These are phyloP conservation scores for Asparagopsis taxiformis DNA, from an alignment of 31 red algal genomes.

Conservation along the genomic window DNA sequence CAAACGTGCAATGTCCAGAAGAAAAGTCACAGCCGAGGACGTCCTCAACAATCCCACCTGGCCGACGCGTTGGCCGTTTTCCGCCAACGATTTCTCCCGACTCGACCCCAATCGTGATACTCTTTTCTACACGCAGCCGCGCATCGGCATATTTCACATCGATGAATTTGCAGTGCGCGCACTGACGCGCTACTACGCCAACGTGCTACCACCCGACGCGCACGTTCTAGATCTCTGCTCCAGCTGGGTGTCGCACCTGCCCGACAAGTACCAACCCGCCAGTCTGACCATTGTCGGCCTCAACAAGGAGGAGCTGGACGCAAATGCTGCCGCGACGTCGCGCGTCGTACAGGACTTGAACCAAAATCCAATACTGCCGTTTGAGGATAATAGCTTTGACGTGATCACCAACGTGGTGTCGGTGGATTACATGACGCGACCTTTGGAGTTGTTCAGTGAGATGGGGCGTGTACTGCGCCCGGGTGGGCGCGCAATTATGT, in stretches of 20 bases:
- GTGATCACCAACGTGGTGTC: slow-evolving; percentile 81
- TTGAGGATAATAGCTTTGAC: slow-evolving; percentile 76
- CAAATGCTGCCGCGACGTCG: slow-evolving; percentile 43
- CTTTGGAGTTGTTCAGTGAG: slow-evolving; percentile 83
- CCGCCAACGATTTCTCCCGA: slow-evolving; percentile 65
- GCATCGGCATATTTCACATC: slow-evolving; percentile 87
- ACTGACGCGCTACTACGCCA: slow-evolving; percentile 67
- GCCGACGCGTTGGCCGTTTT: slow-evolving; percentile 77
- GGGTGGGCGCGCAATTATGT: slow-evolving; percentile 69
- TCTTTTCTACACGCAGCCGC: slow-evolving; percentile 73
- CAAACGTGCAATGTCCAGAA: no score
- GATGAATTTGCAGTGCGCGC: slow-evolving; percentile 79
- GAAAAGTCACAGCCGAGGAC: no score
- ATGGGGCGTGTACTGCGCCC: slow-evolving; percentile 80
- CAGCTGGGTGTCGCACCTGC: slow-evolving; percentile 83
- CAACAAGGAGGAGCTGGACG: slow-evolving; percentile 67
- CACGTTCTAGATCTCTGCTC: slow-evolving; percentile 88
- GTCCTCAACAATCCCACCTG: no score
- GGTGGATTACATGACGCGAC: slow-evolving; percentile 86
- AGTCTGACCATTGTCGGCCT: slow-evolving; percentile 59
- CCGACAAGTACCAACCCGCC: slow-evolving; percentile 50
- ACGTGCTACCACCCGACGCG: slow-evolving; percentile 23
- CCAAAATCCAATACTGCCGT: slow-evolving; percentile 71
- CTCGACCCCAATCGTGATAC: slow-evolving; percentile 60
- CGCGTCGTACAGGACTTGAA: slow-evolving; percentile 73